Evolutionary conservation across 2,329 filamentous ascomycete genomes (phyloP).

Genomic region (Metarhizium brunneum): DNA sequence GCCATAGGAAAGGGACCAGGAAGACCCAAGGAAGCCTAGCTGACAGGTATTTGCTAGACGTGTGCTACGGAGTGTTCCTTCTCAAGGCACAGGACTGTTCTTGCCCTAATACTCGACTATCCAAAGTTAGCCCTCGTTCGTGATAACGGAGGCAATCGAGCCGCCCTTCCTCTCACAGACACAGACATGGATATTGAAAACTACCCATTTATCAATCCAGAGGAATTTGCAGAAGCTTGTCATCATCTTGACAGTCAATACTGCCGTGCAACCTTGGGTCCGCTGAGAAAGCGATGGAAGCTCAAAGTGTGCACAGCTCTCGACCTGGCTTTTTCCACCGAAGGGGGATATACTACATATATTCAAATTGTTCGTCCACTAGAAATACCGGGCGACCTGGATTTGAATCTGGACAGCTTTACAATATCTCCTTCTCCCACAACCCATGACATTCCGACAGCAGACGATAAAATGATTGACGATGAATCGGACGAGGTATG

Average conservation of each 20-base stretch:
- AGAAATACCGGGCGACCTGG: conserved; percentile 36
- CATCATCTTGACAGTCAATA: conserved; percentile 52
- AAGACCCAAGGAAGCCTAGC: too few relatives aligned
- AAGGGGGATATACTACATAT: conserved; percentile 40
- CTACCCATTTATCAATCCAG: conserved; percentile 51
- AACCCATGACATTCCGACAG: conserved; percentile 13
- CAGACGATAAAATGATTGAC: conserved; percentile 38
- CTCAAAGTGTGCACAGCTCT: conserved; percentile 43
- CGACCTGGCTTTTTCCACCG: conserved; percentile 31
- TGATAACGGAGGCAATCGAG: too few relatives aligned
- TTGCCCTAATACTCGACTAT: neutral
- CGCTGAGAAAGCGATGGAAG: conserved; percentile 44
- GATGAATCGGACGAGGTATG: conserved; percentile 44
- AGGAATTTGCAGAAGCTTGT: conserved; percentile 58
- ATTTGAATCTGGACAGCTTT: conserved; percentile 34
- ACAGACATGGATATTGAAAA: conserved; percentile 32
- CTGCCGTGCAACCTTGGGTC: conserved; percentile 47
- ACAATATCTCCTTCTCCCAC: conserved; percentile 26
- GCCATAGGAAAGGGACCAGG: too few relatives aligned
- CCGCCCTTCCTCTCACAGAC: too few relatives aligned
- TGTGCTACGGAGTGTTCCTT: too few relatives aligned
- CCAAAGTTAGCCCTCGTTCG: too few relatives aligned
- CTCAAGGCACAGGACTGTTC: neutral
- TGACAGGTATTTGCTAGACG: too few relatives aligned
- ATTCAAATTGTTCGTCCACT: conserved; percentile 48